Conservation (phyloP, 2,329 filamentous ascomycete genomes). For the Sarocladium strictum region DNA sequence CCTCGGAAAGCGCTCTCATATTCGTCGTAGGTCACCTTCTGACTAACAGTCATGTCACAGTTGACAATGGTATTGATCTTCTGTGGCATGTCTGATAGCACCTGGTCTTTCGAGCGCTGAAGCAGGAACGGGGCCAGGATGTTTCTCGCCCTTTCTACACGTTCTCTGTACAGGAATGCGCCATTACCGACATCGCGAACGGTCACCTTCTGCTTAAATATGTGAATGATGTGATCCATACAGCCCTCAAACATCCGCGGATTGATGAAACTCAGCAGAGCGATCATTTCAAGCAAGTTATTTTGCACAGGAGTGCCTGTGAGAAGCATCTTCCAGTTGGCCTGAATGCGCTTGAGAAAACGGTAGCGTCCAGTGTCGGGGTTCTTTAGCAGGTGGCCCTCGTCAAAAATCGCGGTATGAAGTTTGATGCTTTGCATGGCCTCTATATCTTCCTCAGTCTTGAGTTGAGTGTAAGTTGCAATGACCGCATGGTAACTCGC, state of each 20-base stretch:
- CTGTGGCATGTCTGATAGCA: constrained; percentile 73
- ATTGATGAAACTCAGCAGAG: constrained; percentile 90
- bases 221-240: constrained; percentile 71
- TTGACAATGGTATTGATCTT: constrained; percentile 75
- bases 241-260: constrained; percentile 73
- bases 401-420: constrained; percentile 72
- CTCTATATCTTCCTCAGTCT: constrained; percentile 41
- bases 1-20: constrained; percentile 60
- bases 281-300: constrained; percentile 86
- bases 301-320: constrained; percentile 87
- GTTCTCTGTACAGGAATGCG: constrained; percentile 77
- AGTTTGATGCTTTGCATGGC: constrained; percentile 43
- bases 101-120: constrained; percentile 87
- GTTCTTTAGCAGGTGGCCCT: constrained; percentile 92
- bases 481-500: constrained; percentile 58
- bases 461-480: constrained; percentile 55
- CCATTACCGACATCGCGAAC: constrained; percentile 74
- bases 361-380: constrained; percentile 75
- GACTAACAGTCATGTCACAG: constrained; percentile 70
- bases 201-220: constrained; percentile 89
- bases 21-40: constrained; percentile 66
- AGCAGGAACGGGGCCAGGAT: constrained; percentile 96
- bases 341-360: constrained; percentile 69
- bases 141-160: constrained; percentile 78
- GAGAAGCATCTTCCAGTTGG: constrained; percentile 79